Conservation (phyloP, 805 yeast genomes). For the Candida ortonii region DNA sequence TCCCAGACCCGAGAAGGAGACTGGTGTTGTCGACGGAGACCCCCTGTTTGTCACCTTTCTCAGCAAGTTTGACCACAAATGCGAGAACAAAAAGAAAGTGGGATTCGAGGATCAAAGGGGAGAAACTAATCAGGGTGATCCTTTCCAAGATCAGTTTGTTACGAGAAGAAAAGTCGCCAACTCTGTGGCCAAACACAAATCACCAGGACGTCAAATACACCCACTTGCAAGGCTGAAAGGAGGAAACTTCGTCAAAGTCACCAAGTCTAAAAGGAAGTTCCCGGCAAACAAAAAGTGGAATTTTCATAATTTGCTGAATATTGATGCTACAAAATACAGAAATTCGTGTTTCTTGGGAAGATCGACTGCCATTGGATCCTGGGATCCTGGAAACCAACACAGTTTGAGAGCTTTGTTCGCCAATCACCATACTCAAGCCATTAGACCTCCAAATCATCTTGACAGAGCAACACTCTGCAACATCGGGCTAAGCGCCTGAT, state of each 20-base stretch:
- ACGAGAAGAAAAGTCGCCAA: background rate
- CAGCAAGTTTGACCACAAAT: conserved; percentile 3
- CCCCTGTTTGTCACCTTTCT: conserved; percentile 12
- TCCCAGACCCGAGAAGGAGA: conserved; percentile 4
- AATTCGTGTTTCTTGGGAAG: conserved; percentile 8
- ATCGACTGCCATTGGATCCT: background rate
- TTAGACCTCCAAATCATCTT: too few species aligned
- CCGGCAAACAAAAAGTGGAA: too few species aligned
- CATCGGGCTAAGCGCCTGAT: too few species aligned
- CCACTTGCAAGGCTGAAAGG: too few species aligned
- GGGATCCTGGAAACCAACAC: conserved; percentile 12
- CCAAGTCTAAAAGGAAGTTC: too few species aligned
- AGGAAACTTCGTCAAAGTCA: too few species aligned
- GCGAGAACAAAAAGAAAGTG: conserved; percentile 12
- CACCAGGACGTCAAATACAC: too few species aligned
- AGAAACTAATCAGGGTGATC: too few species aligned
- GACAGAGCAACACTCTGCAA: too few species aligned
- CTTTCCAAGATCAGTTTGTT: too few species aligned
- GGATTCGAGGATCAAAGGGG: conserved; percentile 16
- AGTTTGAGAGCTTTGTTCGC: conserved; percentile 12
- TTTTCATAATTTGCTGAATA: conserved; percentile 3
- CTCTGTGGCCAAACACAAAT: background rate
- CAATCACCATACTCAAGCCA: too few species aligned
- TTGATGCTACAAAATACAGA: conserved; percentile 2
- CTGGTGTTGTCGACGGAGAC: background rate